Evolutionary conservation across 345 rosid species (phyloP).

Genomic region (Garcia nutans): DNA sequence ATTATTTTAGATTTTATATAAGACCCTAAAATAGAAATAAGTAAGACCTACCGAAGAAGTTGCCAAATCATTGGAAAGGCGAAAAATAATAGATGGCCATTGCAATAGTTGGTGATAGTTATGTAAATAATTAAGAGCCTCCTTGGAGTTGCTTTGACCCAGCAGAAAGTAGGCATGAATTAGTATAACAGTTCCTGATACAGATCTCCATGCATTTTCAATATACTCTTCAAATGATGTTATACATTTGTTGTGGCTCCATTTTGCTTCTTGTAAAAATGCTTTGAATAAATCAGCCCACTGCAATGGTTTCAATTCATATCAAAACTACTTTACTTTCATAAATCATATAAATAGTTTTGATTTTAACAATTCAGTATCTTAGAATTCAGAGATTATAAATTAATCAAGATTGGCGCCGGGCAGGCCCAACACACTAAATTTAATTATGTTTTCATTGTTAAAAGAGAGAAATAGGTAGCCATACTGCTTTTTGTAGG

Average conservation of each 20-base stretch:
- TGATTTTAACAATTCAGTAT: too few species aligned
- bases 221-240: constrained; percentile 45
- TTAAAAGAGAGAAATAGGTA: neutral
- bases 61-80: constrained; percentile 40
- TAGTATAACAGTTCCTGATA: constrained; percentile 29
- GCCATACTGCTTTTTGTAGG: constrained; percentile 5
- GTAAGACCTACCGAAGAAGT: constrained; percentile 37
- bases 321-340: too few species aligned
- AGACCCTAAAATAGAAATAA: neutral
- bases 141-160: constrained; percentile 2
- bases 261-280: constrained; percentile 44
- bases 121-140: constrained; percentile 22
- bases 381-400: too few species aligned
- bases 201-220: constrained; percentile 41
- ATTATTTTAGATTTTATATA: too few species aligned
- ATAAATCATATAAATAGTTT: neutral
- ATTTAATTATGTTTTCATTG: too few species aligned
- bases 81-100: constrained; percentile 34
- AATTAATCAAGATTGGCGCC: too few species aligned
- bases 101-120: constrained; percentile 32
- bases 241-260: constrained; percentile 18
- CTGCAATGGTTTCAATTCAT: constrained; percentile 15
- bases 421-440: too few species aligned
- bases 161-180: constrained; percentile 28
- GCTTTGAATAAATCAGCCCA: constrained; percentile 45